phyloP scores from a whole-genome alignment of 2,329 filamentous ascomycete genomes.

The Orbilia blumenaviensis region DNA sequence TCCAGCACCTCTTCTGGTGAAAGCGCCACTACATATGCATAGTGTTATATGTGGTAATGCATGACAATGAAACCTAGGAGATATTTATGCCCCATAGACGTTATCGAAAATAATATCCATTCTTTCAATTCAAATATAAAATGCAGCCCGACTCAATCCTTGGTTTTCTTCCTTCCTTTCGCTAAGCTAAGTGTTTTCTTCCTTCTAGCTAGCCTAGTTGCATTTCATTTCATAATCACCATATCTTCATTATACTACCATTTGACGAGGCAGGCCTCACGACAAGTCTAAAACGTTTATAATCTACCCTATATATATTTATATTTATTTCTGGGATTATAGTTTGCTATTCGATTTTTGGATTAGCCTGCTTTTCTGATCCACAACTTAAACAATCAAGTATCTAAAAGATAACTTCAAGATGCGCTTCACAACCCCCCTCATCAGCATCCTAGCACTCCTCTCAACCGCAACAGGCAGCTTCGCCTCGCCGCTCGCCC shows the following conservation, averaged over 20 bases:
- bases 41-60: no score
- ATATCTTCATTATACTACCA: not conserved
- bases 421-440: constrained; percentile 4
- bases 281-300: not conserved
- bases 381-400: no score
- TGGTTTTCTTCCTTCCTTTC: not conserved
- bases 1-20: not conserved
- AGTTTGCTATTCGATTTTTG: no score
- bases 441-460: constrained; percentile 16
- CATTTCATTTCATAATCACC: not conserved
- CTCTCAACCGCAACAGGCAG: constrained; percentile 1
- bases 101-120: not conserved
- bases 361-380: no score
- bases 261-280: constrained; percentile 13
- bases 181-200: not conserved
- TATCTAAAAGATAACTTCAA: not conserved
- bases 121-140: no score
- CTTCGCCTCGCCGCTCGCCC: not conserved
- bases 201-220: not conserved
- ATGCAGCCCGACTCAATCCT: no score
- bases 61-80: no score
- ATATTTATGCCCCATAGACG: no score
- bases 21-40: no score
- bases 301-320: no score
- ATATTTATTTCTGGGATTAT: no score